Base-by-base conservation (phyloP, 306 rosid genomes). In the Malus asiatica region DNA sequence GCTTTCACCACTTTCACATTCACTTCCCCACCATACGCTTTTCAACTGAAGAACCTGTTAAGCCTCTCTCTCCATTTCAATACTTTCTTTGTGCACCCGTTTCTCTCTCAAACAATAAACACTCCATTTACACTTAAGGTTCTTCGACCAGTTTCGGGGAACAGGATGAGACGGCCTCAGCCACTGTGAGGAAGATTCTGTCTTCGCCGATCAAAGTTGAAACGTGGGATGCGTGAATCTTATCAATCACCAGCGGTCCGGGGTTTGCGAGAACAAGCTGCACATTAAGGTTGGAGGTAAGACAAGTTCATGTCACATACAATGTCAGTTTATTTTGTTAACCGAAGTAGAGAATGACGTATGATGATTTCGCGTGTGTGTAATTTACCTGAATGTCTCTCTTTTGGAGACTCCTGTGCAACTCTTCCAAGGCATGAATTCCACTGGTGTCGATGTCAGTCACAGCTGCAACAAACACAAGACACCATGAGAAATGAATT, bases 231-330 rank as follows among this genome's bases (percentile, higher is more conserved):
- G 89, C 68, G 42, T 85, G 89, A 70, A 95, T 91, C 84, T 95
- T 95, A 83, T 90, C 88, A 13, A 89, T 89, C 87, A 95, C 98
- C 70, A 55, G 75, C 0, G 92, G 84, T 5, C 98, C 98, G 0
- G 98, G 98, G 78, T 95, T 92, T 68, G 98, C 95, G 20, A 92
- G 88, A 80, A 95, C 82, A 76, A 95, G 96, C 98, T 95, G 92
- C 71, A 33, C 61, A 76, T 61, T 62, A 77, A 38, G 11, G 77
- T 40, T 70, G 77, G 73, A 25, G 91, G 90, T 93, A 64, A 89
- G 91, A 14, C 48, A 65, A 29, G 18, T 27, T 76, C 67, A 62
- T 25, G n/a, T 32, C 69, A 71, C 14, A 23, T 61, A 76, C 11
- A 59, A 40, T 58, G 22, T 27, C 52, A 72, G 14, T 38, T 16